Conservation (phyloP, 495 filamentous ascomycete species). For the Melanomma pulvis-pyrius region DNA sequence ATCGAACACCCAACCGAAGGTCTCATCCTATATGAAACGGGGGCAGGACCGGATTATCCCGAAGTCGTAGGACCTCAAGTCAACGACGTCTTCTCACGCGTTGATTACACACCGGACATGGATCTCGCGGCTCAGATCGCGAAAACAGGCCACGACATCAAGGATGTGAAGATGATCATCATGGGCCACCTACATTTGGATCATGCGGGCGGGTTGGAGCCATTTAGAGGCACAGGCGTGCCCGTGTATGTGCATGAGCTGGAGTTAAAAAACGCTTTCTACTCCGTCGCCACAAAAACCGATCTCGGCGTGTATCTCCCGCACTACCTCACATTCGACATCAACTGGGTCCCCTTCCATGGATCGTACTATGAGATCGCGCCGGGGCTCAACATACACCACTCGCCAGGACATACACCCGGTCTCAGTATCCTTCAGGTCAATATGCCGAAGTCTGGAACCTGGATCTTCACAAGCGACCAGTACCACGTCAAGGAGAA, state of each 20-base stretch:
- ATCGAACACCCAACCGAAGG: constrained; percentile 57
- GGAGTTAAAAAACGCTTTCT: constrained; percentile 56
- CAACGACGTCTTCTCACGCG: constrained; percentile 54
- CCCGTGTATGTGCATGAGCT: constrained; percentile 58
- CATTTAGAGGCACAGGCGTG: constrained; percentile 53
- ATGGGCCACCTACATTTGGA: constrained; percentile 60
- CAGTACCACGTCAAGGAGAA: constrained; percentile 52
- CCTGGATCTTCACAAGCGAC: constrained; percentile 52
- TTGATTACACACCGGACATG: constrained; percentile 48
- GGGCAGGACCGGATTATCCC: constrained; percentile 52
- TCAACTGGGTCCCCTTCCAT: constrained; percentile 38
- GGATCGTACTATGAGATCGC: constrained; percentile 44
- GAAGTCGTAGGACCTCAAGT: constrained; percentile 47
- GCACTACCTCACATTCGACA: constrained; percentile 46
- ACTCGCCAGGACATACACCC: constrained; percentile 49
- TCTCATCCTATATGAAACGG: constrained; percentile 57
- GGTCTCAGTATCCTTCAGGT: constrained; percentile 49
- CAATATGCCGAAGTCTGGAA: constrained; percentile 47
- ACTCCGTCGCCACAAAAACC: constrained; percentile 49
- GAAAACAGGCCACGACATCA: constrained; percentile 52
- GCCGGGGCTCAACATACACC: constrained; percentile 48
- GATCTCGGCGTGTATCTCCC: constrained; percentile 51
- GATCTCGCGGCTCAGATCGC: constrained; percentile 53
- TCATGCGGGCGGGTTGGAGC: constrained; percentile 58
- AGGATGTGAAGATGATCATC: constrained; percentile 57